Evolutionary conservation across 305 asterid genomes (phyloP).

Genomic region (Striga hermonthica): DNA sequence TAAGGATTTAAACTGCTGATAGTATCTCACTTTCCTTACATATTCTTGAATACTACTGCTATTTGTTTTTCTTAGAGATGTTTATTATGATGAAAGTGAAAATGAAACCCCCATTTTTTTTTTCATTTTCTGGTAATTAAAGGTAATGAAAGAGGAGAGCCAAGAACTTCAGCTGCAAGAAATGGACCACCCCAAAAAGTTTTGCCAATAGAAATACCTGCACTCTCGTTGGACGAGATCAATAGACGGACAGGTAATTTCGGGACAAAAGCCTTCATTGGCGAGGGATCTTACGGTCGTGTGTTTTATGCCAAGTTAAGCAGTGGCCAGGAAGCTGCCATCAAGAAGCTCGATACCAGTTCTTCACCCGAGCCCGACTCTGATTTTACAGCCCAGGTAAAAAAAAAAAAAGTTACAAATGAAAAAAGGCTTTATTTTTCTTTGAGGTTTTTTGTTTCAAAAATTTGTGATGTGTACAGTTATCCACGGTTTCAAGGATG

Average conservation of each 20-base stretch:
- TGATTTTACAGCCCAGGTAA: conserved; percentile 74
- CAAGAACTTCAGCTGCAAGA: conserved; percentile 55
- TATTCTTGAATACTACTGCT: too few relatives aligned
- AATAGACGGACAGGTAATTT: conserved; percentile 58
- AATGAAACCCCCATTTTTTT: not conserved
- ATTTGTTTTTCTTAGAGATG: too few relatives aligned
- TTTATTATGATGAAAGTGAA: not conserved
- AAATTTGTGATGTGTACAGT: too few relatives aligned
- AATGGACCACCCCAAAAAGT: conserved; percentile 66
- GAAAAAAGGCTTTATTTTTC: too few relatives aligned
- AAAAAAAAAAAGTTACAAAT: too few relatives aligned
- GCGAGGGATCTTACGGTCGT: conserved; percentile 92
- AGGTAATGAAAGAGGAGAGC: conserved; percentile 77
- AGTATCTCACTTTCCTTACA: not conserved
- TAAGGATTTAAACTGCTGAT: not conserved
- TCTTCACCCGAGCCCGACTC: conserved; percentile 75
- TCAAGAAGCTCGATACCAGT: conserved; percentile 68
- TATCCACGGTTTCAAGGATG: too few relatives aligned
- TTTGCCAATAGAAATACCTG: conserved; percentile 70
- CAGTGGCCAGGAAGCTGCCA: conserved; percentile 53
- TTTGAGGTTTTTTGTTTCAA: too few relatives aligned
- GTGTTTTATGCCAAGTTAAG: conserved; percentile 63
- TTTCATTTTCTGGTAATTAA: not conserved
- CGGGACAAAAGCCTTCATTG: conserved; percentile 71
- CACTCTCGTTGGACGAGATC: conserved; percentile 57